These are phyloP conservation scores for Anaeramoeba ignava DNA, from an alignment of 78 protist genomes.

Conservation along the genomic window DNA sequence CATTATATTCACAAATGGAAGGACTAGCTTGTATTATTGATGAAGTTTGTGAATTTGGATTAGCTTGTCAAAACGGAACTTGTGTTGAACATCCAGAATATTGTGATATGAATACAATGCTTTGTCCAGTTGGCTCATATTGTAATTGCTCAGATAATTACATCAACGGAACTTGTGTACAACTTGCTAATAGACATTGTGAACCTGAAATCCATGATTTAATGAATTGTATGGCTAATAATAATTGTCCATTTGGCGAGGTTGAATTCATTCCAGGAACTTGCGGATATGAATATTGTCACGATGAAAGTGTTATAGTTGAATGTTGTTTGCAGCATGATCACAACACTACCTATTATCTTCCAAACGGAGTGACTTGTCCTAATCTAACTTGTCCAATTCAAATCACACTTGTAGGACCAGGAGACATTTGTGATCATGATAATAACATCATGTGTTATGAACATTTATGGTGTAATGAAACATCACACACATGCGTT, in stretches of 20 bases:
- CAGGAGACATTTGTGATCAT: not conserved
- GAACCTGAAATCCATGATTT: not conserved
- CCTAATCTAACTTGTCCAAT: not conserved
- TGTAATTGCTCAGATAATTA: not conserved
- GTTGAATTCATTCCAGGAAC: conserved; percentile 1
- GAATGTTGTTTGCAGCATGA: not conserved
- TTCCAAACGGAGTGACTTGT: not conserved
- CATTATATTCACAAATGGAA: not conserved
- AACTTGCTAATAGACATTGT: not conserved
- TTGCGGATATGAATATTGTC: not conserved
- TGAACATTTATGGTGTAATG: not conserved
- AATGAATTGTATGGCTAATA: not conserved
- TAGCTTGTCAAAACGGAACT: not conserved
- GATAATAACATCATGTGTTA: not conserved
- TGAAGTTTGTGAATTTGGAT: not conserved
- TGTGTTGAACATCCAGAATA: not conserved
- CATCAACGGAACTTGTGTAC: not conserved
- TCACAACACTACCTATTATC: not conserved
- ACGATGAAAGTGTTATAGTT: not conserved
- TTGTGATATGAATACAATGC: not conserved
- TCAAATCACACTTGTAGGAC: not conserved
- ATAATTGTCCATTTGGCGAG: not conserved
- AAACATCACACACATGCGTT: not conserved
- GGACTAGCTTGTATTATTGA: not conserved
- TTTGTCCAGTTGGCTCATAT: not conserved